Base-by-base conservation (phyloP, 345 rosid genomes). In the Draba incana region DNA sequence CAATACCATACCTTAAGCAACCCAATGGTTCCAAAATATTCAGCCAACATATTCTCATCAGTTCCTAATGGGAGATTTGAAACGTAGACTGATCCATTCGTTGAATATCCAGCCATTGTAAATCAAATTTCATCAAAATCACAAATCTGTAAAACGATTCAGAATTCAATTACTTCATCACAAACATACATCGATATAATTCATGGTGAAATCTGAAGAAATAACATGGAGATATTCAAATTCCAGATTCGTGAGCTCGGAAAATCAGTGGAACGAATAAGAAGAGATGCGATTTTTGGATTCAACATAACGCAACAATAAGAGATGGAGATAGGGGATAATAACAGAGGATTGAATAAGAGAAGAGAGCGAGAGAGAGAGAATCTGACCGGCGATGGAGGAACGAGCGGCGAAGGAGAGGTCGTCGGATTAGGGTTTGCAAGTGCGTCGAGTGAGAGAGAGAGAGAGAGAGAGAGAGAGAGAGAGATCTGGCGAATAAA, bases 11-110 rank as follows among this genome's bases (percentile, higher is more conserved):
- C 99, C 98, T 92, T 92, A 11, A 94, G 80, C 82, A 95, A 70
- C 38, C 98, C 99, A 80, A 92, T 89, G 57, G 99, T 94, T 10
- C 98, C 96, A 65, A 95, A 95, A 81, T 86, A 79, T 42, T 89
- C 98, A 4, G 98, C 99, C 65, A 92, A 55, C 96, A 91, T 92
- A 64, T 71, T 80, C 77, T 89, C 97, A 47, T 92, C 98, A 6
- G 98, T 89, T 28, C 96, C 96, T 47, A 74, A 58, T 9, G 98
- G 99, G 61, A 95, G 82, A 66, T 95, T 95, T 51, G 90, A 89
- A 27, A 95, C 81, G 75, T 94, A 92, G 54, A 94, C 84, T 53
- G 98, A 85, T 68, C 93, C 98, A 68, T 81, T 88, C 45, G 79
- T 88, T 52, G 82, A 68, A 80, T 80, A 79, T 72, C 81, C 82